Percentiles rank a stretch among this genome's conserved stretches.
phyloP scores from a whole-genome alignment of 805 yeast genomes.

The Schwanniomyces occidentalis region DNA sequence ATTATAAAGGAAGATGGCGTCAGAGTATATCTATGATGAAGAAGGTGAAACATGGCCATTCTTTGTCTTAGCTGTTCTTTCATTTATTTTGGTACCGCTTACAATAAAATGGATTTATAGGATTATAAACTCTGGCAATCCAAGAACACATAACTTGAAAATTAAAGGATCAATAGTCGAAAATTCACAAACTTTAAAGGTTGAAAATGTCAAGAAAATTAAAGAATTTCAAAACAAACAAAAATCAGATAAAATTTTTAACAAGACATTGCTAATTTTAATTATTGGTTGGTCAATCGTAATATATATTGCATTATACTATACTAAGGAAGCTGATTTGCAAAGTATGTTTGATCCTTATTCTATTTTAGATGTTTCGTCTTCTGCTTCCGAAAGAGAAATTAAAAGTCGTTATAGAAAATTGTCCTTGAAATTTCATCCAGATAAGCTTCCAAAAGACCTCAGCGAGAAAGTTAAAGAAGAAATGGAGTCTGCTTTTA shows the following conservation, averaged over 20 bases:
- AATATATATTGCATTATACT: constrained; percentile 35
- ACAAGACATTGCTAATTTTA: constrained; percentile 32
- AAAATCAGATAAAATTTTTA: constrained; percentile 35
- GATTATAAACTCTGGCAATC: constrained; percentile 18
- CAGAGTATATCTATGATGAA: constrained; percentile 80
- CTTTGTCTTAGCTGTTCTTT: constrained; percentile 70
- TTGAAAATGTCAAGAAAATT: constrained; percentile 23
- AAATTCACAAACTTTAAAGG: constrained; percentile 36
- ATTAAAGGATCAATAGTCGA: constrained; percentile 32
- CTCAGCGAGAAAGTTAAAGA: constrained; percentile 55
- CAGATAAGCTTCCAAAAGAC: constrained; percentile 80
- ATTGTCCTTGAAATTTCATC: constrained; percentile 85
- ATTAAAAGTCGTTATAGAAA: constrained; percentile 83
- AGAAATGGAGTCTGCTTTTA: constrained; percentile 72
- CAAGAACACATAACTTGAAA: constrained; percentile 18
- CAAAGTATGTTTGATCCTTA: constrained; percentile 81
- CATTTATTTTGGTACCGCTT: constrained; percentile 67
- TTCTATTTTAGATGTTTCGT: constrained; percentile 73
- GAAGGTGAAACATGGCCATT: constrained; percentile 92
- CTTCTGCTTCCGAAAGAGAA: constrained; percentile 68
- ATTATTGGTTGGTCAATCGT: constrained; percentile 64
- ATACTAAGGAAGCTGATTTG: constrained; percentile 47
- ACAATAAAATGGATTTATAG: constrained; percentile 40
- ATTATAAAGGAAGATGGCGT: constrained; percentile 26
- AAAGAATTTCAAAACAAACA: constrained; percentile 26